phyloP scores from a whole-genome alignment of 1,284 basidiomycete species.

The Bjerkandera adusta region DNA sequence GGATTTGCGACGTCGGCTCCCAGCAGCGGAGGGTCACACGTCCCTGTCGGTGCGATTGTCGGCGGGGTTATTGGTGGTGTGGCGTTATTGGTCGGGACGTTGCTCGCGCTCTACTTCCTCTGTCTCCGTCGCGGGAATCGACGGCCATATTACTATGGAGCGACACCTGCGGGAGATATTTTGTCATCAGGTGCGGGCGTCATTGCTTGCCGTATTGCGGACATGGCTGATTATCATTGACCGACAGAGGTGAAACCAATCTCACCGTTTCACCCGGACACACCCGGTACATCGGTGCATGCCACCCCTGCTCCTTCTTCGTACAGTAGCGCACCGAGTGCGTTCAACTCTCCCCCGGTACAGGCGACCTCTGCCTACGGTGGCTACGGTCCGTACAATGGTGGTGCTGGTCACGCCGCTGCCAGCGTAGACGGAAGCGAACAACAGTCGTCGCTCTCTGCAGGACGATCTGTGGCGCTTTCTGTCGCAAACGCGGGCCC shows the following conservation, averaged over 20 bases:
- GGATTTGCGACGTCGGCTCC: not conserved
- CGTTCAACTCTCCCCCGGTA: not conserved
- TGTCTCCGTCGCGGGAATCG: not conserved
- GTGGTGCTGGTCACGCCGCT: not conserved
- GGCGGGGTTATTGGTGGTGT: slow-evolving; percentile 5
- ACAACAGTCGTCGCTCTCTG: not conserved
- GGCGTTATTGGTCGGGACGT: not conserved
- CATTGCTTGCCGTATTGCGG: no score
- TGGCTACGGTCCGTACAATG: not conserved
- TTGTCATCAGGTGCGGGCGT: not conserved
- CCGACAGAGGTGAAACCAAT: not conserved
- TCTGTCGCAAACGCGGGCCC: not conserved
- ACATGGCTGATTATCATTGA: no score
- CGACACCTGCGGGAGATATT: not conserved
- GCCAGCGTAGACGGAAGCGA: not conserved
- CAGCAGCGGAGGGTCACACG: not conserved
- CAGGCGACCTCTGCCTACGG: not conserved
- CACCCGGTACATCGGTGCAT: not conserved
- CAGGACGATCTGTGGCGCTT: no score
- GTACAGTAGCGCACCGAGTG: not conserved
- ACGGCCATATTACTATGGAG: not conserved
- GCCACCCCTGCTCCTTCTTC: not conserved
- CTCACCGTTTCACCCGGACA: not conserved
- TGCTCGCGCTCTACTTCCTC: slow-evolving; percentile 2
- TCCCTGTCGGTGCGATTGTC: slow-evolving; percentile 7